phyloP scores from a whole-genome alignment of 768 basidiomycete genomes.

The Gloeophyllum trabeum region DNA sequence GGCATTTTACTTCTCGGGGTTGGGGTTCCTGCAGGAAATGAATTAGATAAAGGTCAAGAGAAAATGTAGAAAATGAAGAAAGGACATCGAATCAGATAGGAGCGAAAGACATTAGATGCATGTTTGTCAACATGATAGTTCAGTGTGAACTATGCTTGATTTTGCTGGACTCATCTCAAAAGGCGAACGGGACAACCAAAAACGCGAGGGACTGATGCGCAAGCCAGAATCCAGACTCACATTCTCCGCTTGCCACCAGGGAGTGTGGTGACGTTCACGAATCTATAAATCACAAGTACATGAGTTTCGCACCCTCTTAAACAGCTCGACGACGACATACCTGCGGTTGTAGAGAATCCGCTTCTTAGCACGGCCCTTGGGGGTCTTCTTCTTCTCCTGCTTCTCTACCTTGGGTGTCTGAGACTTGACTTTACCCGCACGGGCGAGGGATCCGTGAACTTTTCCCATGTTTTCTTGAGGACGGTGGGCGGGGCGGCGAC shows the following conservation, averaged over 20 bases:
- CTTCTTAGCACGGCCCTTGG: slow-evolving; percentile 98
- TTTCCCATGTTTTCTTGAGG: slow-evolving; percentile 69
- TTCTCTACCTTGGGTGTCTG: slow-evolving; percentile 97
- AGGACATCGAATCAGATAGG: slow-evolving; percentile 73
- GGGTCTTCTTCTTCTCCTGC: slow-evolving; percentile 98
- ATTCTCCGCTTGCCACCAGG: slow-evolving; percentile 93
- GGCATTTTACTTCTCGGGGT: slow-evolving; percentile 24
- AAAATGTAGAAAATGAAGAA: slow-evolving; percentile 8
- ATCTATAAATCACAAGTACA: slow-evolving; percentile 29
- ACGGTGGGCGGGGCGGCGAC: slow-evolving; percentile 24
- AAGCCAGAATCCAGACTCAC: slow-evolving; percentile 42
- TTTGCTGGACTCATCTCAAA: slow-evolving; percentile 44
- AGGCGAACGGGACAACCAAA: slow-evolving; percentile 5
- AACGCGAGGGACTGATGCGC: slow-evolving; percentile 5
- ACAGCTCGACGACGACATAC: slow-evolving; percentile 29
- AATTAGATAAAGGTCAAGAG: slow-evolving; percentile 7
- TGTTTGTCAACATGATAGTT: slow-evolving; percentile 73
- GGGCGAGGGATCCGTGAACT: slow-evolving; percentile 97
- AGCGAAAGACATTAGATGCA: slow-evolving; percentile 97
- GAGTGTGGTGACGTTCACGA: slow-evolving; percentile 87
- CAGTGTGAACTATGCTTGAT: slow-evolving; percentile 97
- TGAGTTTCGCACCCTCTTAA: background rate
- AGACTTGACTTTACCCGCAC: slow-evolving; percentile 98
- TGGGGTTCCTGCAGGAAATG: slow-evolving; percentile 20
- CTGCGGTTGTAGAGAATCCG: slow-evolving; percentile 87